Evolutionary conservation across 352 stramenopile species (phyloP).

Genomic region (Pythium inflatum): DNA sequence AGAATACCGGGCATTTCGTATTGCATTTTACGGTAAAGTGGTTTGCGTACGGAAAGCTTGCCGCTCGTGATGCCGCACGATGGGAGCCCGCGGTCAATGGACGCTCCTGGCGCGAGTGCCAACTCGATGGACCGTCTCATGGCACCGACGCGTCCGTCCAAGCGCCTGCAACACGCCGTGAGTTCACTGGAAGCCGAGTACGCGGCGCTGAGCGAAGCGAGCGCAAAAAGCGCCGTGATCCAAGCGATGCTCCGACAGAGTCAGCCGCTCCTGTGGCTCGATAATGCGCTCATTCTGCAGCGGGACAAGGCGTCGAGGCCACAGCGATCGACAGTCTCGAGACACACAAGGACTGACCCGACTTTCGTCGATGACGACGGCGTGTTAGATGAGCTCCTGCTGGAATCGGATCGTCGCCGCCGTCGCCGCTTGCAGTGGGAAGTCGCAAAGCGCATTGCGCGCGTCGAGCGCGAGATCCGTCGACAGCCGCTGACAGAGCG

Average conservation of each 20-base stretch:
- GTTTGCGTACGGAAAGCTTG: no score
- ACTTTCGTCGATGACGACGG: background rate
- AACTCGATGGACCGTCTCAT: background rate
- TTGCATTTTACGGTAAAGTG: no score
- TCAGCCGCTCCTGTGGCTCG: slow-evolving; percentile 57
- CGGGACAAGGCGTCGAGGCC: slow-evolving; percentile 18
- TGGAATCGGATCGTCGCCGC: slow-evolving; percentile 43
- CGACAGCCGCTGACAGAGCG: slow-evolving; percentile 48
- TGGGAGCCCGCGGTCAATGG: background rate
- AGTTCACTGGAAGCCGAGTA: slow-evolving; percentile 52
- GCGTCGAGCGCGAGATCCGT: slow-evolving; percentile 64
- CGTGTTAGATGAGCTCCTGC: slow-evolving; percentile 23
- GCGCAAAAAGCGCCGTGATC: slow-evolving; percentile 50
- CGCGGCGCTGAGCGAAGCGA: slow-evolving; percentile 59
- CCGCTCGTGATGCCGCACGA: no score
- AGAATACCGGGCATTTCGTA: no score
- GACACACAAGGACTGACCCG: background rate
- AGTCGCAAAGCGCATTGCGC: slow-evolving; percentile 67
- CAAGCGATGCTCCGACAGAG: slow-evolving; percentile 50
- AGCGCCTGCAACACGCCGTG: slow-evolving; percentile 3
- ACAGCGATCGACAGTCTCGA: background rate
- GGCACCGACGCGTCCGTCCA: background rate
- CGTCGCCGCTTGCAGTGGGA: slow-evolving; percentile 68
- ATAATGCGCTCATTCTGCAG: slow-evolving; percentile 54
- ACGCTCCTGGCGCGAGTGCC: background rate